Evolutionary conservation across 1,139 yeast species (phyloP).

Genomic region (Taiozyma onychis): DNA sequence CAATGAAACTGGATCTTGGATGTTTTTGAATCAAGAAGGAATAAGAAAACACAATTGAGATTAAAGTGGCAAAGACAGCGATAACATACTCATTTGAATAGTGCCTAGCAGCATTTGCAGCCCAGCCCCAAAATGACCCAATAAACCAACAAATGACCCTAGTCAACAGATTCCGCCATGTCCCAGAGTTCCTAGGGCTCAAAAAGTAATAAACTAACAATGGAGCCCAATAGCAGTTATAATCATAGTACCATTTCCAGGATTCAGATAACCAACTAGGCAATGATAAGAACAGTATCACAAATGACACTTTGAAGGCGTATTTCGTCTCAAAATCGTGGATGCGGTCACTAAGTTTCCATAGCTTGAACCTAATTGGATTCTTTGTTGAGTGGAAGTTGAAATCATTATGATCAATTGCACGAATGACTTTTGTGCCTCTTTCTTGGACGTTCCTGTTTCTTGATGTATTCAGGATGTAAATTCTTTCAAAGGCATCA

Average conservation of each 20-base stretch:
- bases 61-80: conserved; percentile 34
- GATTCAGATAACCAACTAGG: conserved; percentile 39
- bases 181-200: conserved; percentile 38
- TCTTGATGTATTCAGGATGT: conserved; percentile 35
- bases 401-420: conserved; percentile 35
- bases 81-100: conserved; percentile 35
- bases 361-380: conserved; percentile 29
- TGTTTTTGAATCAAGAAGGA: conserved; percentile 29
- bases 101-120: conserved; percentile 34
- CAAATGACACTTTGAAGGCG: conserved; percentile 35
- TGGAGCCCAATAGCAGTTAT: conserved; percentile 40
- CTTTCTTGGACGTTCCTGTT: conserved; percentile 3
- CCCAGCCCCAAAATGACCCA: conserved; percentile 44
- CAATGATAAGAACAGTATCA: conserved; percentile 32
- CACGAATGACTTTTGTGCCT: conserved; percentile 23
- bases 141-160: conserved; percentile 31
- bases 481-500: conserved; percentile 39
- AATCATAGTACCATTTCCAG: conserved; percentile 35
- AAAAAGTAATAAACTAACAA: conserved; percentile 33
- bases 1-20: conserved; percentile 38
- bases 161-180: conserved; percentile 30
- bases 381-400: conserved; percentile 32
- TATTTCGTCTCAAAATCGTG: conserved; percentile 36
- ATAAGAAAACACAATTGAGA: conserved; percentile 30
- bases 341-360: conserved; percentile 31